Conservation (phyloP, 495 filamentous ascomycete species). For the Xylaria venustula region DNA sequence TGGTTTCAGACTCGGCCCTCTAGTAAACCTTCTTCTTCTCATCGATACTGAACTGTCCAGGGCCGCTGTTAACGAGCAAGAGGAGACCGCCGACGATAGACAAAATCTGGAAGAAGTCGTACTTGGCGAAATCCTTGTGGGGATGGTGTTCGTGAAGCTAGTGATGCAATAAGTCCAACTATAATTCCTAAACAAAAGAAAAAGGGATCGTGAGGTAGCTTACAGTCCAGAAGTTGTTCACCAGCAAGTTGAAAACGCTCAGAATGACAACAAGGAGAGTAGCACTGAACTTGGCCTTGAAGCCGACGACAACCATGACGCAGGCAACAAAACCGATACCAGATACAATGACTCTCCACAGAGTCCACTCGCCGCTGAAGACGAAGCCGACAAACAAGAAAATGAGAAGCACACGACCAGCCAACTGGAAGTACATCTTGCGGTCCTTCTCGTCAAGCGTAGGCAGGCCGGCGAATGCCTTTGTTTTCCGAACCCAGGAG, state of each 20-base stretch:
- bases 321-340: conserved; percentile 84
- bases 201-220: conserved; percentile 37
- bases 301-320: conserved; percentile 98
- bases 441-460: conserved; percentile 96
- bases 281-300: conserved; percentile 99
- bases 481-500: conserved; percentile 95
- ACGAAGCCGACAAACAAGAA: conserved; percentile 97
- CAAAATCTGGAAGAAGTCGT: conserved; percentile 99
- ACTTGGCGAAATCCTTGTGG: conserved; percentile 99
- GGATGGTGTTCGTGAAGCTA: conserved; percentile 97
- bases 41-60: conserved; percentile 94
- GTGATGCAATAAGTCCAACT: neutral
- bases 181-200: neutral
- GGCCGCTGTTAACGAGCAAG: conserved; percentile 96
- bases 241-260: conserved; percentile 92
- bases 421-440: conserved; percentile 99
- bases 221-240: conserved; percentile 99
- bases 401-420: conserved; percentile 92
- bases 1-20: conserved; percentile 5
- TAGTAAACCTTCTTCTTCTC: conserved; percentile 99
- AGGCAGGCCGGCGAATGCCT: conserved; percentile 91
- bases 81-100: conserved; percentile 97
- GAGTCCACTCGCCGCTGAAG: conserved; percentile 88
- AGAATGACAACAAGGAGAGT: conserved; percentile 90
- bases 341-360: conserved; percentile 80